Percentiles rank a stretch among this genome's conserved stretches.
These are phyloP conservation scores for Rhynchospora pubera DNA, from an alignment of 176 grass and related monocot genomes.

Conservation along the genomic window DNA sequence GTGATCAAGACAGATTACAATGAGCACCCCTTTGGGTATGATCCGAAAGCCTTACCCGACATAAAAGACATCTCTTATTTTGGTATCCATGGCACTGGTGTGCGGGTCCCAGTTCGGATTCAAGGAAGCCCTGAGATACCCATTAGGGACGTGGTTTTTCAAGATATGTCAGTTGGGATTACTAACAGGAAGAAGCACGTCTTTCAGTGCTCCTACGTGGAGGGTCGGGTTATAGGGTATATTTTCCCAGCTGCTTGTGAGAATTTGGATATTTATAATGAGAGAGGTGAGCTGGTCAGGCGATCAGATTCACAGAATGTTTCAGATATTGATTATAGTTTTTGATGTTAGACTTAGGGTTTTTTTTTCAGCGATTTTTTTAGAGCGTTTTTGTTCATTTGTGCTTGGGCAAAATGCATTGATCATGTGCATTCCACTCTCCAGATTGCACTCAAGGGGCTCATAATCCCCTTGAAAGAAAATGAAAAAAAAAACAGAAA, in stretches of 20 bases:
- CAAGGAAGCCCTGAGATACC: slow-evolving; percentile 76
- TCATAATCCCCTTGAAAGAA: background rate
- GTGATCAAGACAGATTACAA: slow-evolving; percentile 90
- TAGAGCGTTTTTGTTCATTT: slow-evolving; percentile 18
- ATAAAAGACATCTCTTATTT: slow-evolving; percentile 68
- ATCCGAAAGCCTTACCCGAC: slow-evolving; percentile 52
- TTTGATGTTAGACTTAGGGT: slow-evolving; percentile 36
- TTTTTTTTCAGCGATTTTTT: slow-evolving; percentile 21
- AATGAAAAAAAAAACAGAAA: background rate
- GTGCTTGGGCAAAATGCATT: background rate
- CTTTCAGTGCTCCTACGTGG: slow-evolving; percentile 84
- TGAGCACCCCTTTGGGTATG: slow-evolving; percentile 47
- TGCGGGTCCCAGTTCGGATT: slow-evolving; percentile 66
- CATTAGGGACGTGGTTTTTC: slow-evolving; percentile 54
- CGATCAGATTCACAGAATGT: slow-evolving; percentile 54
- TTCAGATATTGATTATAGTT: slow-evolving; percentile 82
- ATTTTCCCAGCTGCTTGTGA: slow-evolving; percentile 68
- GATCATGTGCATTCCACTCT: slow-evolving; percentile 22
- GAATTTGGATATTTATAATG: slow-evolving; percentile 70
- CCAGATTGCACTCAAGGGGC: slow-evolving; percentile 28
- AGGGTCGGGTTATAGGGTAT: slow-evolving; percentile 70
- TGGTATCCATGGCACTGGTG: slow-evolving; percentile 51
- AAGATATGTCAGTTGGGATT: slow-evolving; percentile 63
- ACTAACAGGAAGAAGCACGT: slow-evolving; percentile 58
- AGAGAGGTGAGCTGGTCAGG: slow-evolving; percentile 48